Evolutionary conservation across 1,139 yeast genomes (phyloP), one percentile per base, ranked within the genome.

Genomic region (Sugiyamaella xylanicola): DNA sequence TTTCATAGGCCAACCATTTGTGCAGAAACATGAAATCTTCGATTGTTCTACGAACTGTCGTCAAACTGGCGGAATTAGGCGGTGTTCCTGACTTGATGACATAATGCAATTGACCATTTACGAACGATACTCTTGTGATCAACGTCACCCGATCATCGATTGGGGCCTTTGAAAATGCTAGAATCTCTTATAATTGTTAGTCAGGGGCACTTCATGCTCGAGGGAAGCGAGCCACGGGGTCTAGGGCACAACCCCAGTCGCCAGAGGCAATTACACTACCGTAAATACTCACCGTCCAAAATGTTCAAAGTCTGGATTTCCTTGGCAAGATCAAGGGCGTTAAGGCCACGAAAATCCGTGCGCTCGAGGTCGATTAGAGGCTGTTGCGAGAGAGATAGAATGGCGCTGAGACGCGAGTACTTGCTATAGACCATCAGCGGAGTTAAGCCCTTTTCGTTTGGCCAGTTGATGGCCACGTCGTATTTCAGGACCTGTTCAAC

Each of bases 361-460:
- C 67, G 58, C 4, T 61, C 65, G 4, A 70, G 54, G 55, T 73
- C 75, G 9, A 69, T 59, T 19, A 67, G 61, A 0, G 60, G 60
- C 21, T 68, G 64, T 16, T 56, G 54, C 22, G 66, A 56, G 13
- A 73, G 67, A 2, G 72, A 74, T 37, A 71, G 66, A 19, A 90
- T 74, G 58, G 87, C 87, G 1, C 82, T 85, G 0, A 79, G 54
- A 47, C 95, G 75, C 59, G 84, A 85, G 69, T 84, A 90, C 65
- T 87, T 86, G 49, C 87, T 82, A 65, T 82, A 86, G 4, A 83
- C 75, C 78, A 85, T 83, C 55, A 90, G 68, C 0, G 97, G 96
- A 0, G 93, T 81, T 62, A 85, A 74, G 1, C 79, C 78, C 61
- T 81, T 81, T 20, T 69, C 66, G 65, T 92, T 92, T 29, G 80